Percentiles rank a stretch among this genome's conserved stretches.
Conservation (phyloP, 1,284 basidiomycete species). For the Pseudozyma tsukubaensis region DNA sequence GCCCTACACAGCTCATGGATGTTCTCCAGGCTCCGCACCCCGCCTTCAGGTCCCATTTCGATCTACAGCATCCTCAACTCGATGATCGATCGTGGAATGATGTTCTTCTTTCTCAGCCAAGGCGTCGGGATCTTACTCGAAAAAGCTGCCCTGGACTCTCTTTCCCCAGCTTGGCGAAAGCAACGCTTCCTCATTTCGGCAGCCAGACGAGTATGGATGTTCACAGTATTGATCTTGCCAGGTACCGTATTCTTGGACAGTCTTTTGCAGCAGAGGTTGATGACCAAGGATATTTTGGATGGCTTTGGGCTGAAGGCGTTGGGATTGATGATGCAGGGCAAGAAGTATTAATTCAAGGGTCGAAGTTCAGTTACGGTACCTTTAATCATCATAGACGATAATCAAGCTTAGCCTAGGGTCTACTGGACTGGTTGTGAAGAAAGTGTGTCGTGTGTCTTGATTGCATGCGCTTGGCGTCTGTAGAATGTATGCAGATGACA, state of each 20-base stretch:
- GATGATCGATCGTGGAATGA: conserved; percentile 39
- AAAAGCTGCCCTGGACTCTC: conserved; percentile 20
- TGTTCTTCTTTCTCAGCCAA: conserved; percentile 38
- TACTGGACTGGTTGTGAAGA: no score
- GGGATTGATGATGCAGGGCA: conserved; percentile 29
- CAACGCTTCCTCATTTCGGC: conserved; percentile 9
- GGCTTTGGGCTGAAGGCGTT: conserved; percentile 23
- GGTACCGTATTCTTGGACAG: conserved; percentile 34
- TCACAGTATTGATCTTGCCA: conserved; percentile 17
- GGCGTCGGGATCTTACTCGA: conserved; percentile 28
- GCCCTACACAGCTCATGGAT: conserved; percentile 30
- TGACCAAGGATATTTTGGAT: conserved; percentile 35
- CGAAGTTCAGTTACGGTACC: not conserved
- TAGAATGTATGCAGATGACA: no score
- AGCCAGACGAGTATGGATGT: conserved; percentile 32
- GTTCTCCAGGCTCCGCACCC: conserved; percentile 24
- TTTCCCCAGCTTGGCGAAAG: conserved; percentile 23
- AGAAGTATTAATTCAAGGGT: conserved; percentile 17
- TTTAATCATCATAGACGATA: no score
- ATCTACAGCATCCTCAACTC: conserved; percentile 1
- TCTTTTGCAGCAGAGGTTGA: conserved; percentile 18
- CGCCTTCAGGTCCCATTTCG: not conserved
- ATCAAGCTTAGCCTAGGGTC: no score
- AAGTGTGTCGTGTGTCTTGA: no score
- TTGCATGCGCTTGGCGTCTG: no score